A percentile compares a stretch with the other conserved stretches of the same genome.
phyloP scores from a whole-genome alignment of 805 yeast genomes.

The Kazachstania kunashirensis region DNA sequence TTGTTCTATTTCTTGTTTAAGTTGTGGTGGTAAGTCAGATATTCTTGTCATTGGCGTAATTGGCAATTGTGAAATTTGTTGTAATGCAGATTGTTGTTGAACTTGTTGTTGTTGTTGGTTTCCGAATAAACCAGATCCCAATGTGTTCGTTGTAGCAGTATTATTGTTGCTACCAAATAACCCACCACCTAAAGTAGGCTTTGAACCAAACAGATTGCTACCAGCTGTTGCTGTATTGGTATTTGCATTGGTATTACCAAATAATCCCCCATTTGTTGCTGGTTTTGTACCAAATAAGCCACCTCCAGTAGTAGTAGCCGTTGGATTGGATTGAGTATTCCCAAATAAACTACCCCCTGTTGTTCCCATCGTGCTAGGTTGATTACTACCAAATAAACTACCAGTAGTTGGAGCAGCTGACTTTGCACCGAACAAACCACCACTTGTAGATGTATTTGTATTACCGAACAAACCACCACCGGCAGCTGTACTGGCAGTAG shows the following conservation, averaged over 20 bases:
- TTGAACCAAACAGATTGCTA: constrained; percentile 31
- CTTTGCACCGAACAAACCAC: constrained; percentile 2
- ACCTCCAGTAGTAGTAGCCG: not conserved
- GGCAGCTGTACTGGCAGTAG: constrained; percentile 5
- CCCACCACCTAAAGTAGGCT: constrained; percentile 4
- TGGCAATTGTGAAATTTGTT: constrained; percentile 36
- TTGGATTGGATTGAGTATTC: not conserved
- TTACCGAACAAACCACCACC: constrained; percentile 24
- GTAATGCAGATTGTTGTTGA: constrained; percentile 33
- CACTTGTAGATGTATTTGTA: constrained; percentile 25
- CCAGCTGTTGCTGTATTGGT: constrained; percentile 17
- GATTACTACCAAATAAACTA: constrained; percentile 9
- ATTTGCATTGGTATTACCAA: constrained; percentile 19
- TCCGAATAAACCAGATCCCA: constrained; percentile 25
- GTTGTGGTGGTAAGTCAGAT: constrained; percentile 61
- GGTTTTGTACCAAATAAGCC: constrained; percentile 25
- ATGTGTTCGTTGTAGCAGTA: constrained; percentile 2
- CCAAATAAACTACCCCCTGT: constrained; percentile 13
- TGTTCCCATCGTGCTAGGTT: constrained; percentile 5
- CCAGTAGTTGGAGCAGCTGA: constrained; percentile 5
- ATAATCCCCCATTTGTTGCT: constrained; percentile 24
- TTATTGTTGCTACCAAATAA: constrained; percentile 6
- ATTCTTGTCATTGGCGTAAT: constrained; percentile 69
- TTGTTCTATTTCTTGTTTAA: constrained; percentile 59
- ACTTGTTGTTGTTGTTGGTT: constrained; percentile 14